Evolutionary conservation across 2,329 filamentous ascomycete genomes (phyloP), one percentile per base, ranked within the genome.

Genomic region (Aureobasidium pullulans): DNA sequence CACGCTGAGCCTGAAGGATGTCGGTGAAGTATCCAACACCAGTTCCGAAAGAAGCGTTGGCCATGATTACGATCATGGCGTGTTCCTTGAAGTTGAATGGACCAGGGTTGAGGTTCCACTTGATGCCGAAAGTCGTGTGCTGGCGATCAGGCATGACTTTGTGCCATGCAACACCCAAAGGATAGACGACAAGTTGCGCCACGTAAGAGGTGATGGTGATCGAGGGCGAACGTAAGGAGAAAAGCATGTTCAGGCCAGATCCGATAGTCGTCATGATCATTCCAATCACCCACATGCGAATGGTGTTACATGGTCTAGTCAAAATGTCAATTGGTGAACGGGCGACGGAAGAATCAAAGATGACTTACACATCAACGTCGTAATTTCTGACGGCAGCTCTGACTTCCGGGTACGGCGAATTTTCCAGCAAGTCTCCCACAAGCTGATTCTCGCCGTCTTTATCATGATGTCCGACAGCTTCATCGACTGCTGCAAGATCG

Each of bases 211-310:
- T 66, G 10, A 72, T 65, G 29, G 61, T 60, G 36, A 72, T 69
- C 31, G 53, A 57, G 7, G 53, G 53, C 13, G 53, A 57, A 39
- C 53, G 53, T 70, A 94, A 78, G 44, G 89, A 92, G 76, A 94
- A 95, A 75, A 94, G 93, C 44, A 94, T 76, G 72, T 93, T 94
- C 37, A 60, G 36, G 29, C 39, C 81, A 1, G 82, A 84, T 15
- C 82, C 83, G 61, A 85, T 67, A 0, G 83, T 85, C 60, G 82
- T 82, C 37, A 86, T 76, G 8, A 85, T 6, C 65, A 85, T 61
- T 36, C 83, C 83, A 62, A 86, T 82, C 6, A 76, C 72, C 83
- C 83, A 86, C 32, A 83, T 82, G 40, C 83, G 81, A 60, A 86
- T 75, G 19, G 83, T 86, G 68, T 85, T 86, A 64, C 77, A 79